Base-by-base conservation (phyloP, 2,329 filamentous ascomycete species). In the Amauroascus verrucosus region DNA sequence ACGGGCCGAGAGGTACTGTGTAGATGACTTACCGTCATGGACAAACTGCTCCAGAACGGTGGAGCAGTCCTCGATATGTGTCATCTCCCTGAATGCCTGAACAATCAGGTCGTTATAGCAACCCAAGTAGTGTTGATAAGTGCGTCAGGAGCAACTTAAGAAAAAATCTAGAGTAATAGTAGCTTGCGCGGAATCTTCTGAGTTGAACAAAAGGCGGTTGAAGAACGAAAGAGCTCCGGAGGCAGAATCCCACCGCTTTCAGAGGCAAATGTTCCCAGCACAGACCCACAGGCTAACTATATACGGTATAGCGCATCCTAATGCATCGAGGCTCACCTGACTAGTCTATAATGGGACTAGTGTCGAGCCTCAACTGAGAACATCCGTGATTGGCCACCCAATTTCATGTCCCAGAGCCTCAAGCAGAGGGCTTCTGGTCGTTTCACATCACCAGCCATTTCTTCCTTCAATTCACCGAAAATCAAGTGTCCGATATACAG, bases 11-110 rank as follows among this genome's bases (percentile, higher is more conserved):
- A 5, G 37, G 18, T 16, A 22, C 18, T 13, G 16, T 4, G n/a
- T 13, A 22, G 32, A n/a, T 14, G 35, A 57, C 63, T 53, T 65
- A 77, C 77, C 79, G 74, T 84, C 81, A 62, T 84, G 80, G 22
- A 82, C 76, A 61, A 83, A 84, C 61, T 82, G 78, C 63, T 84
- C 81, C 44, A 84, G 67, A 14, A 84, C 79, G 6, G 79, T 76
- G 6, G 81, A 80, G 46, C 80, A 78, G 65, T 84, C 81, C 60
- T 83, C 81, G 38, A 75, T 70, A 56, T 71, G 66, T 14, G 74
- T 69, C 71, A 78, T 77, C 13, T 53, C 45, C 16, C 11, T 28
- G 18, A 20, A 11, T n/a, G 16, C 11, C 16, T 1, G 1, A 16
- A 35, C 11, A 20, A 14, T 9, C 1, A 0, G 11, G 20, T 9